Conservation (phyloP, 805 yeast species). For the Candida nitratophila region DNA sequence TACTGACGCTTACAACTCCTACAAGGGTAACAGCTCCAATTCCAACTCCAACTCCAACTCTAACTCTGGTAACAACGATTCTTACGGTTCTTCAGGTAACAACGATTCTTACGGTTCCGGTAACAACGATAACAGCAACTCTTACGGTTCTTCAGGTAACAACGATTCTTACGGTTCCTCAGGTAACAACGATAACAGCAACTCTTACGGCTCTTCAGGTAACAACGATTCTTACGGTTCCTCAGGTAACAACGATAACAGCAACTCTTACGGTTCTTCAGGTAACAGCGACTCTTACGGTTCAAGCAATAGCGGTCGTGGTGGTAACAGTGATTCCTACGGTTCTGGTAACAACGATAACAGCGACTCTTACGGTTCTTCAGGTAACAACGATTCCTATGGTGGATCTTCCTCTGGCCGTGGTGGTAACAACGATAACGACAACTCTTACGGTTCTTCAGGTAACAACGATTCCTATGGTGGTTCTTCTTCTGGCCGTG, state of each 20-base stretch:
- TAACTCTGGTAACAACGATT: slow-evolving; percentile 15
- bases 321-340: slow-evolving; percentile 12
- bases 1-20: slow-evolving; percentile 20
- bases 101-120: too few relatives aligned
- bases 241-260: slow-evolving; percentile 10
- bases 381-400: slow-evolving; percentile 21
- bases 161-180: too few relatives aligned
- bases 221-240: slow-evolving; percentile 12
- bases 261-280: slow-evolving; percentile 26
- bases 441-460: slow-evolving; percentile 21
- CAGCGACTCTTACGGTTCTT: slow-evolving; percentile 27
- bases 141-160: slow-evolving; percentile 18
- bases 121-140: slow-evolving; percentile 10
- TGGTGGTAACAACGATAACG: too few relatives aligned
- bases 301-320: slow-evolving; percentile 5
- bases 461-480: too few relatives aligned
- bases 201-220: slow-evolving; percentile 20
- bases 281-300: slow-evolving; percentile 8
- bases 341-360: slow-evolving; percentile 17
- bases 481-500: too few relatives aligned
- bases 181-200: slow-evolving; percentile 10
- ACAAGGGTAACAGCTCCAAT: slow-evolving; percentile 9
- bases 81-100: slow-evolving; percentile 16
- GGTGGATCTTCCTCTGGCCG: slow-evolving; percentile 18
- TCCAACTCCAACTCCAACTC: slow-evolving; percentile 10